These are phyloP conservation scores for Ambispora gerdemannii DNA, from an alignment of 192 early-diverging fungal genomes.

Conservation along the genomic window DNA sequence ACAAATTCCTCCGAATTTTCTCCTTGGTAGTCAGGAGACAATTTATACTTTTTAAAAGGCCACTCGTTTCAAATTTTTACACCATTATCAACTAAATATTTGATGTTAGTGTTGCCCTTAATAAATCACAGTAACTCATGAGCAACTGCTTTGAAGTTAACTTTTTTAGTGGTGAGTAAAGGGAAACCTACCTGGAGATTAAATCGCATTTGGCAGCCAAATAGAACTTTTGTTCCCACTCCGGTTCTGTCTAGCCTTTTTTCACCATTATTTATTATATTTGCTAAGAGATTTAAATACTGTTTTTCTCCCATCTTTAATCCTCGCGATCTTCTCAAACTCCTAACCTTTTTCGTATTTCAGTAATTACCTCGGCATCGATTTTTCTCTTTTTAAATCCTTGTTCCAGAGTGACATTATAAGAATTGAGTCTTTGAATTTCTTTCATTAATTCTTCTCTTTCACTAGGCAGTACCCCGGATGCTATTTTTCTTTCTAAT, in stretches of 20 bases:
- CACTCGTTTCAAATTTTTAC: slow-evolving; percentile 20
- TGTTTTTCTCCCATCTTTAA: background rate
- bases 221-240: slow-evolving; percentile 6
- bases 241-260: slow-evolving; percentile 3
- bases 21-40: background rate
- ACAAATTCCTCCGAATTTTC: background rate
- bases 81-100: slow-evolving; percentile 10
- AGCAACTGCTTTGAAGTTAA: slow-evolving; percentile 14
- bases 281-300: background rate
- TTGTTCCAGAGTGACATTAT: background rate
- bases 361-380: background rate
- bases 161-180: slow-evolving; percentile 10
- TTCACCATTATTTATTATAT: slow-evolving; percentile 8
- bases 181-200: background rate
- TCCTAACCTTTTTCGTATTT: slow-evolving; percentile 6
- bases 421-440: background rate
- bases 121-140: slow-evolving; percentile 13
- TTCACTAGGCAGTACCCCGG: background rate
- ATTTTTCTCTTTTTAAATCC: slow-evolving; percentile 1
- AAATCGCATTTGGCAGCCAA: slow-evolving; percentile 15
- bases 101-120: slow-evolving; percentile 2
- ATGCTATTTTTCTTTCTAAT: background rate
- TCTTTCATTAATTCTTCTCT: background rate
- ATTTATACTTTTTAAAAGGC: slow-evolving; percentile 1
- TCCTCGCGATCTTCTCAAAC: slow-evolving; percentile 1